These are phyloP conservation scores for Nadsonia starkeyi-henricii DNA, from an alignment of 1,139 yeast genomes.

Conservation along the genomic window DNA sequence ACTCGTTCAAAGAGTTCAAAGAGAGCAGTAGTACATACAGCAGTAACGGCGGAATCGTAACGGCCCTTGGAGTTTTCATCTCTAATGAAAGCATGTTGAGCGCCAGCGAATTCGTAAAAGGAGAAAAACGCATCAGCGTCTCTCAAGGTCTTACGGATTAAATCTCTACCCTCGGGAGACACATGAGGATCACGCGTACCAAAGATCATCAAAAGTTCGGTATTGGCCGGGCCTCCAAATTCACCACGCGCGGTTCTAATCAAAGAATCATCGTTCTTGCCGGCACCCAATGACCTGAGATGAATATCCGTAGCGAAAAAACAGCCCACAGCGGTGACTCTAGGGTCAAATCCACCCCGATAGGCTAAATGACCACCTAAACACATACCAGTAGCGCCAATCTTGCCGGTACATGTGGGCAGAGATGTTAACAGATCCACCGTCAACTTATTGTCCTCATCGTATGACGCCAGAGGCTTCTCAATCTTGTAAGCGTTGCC, in stretches of 20 bases:
- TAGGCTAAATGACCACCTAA: constrained; percentile 76
- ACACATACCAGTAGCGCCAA: constrained; percentile 82
- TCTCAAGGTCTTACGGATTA: constrained; percentile 51
- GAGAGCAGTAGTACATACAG: constrained; percentile 52
- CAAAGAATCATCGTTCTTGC: constrained; percentile 47
- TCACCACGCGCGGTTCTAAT: constrained; percentile 36
- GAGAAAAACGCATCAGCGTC: constrained; percentile 49
- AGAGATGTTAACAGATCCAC: constrained; percentile 46
- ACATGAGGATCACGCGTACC: constrained; percentile 76
- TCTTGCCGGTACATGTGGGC: constrained; percentile 54
- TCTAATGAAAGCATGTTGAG: constrained; percentile 72
- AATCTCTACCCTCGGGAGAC: constrained; percentile 63
- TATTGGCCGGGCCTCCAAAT: constrained; percentile 25
- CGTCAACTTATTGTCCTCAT: constrained; percentile 55
- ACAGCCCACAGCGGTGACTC: constrained; percentile 56
- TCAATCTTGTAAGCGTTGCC: constrained; percentile 57
- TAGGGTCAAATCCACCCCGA: constrained; percentile 52
- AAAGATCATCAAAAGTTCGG: constrained; percentile 54
- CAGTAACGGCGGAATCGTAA: constrained; percentile 63
- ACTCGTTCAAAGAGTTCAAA: constrained; percentile 57
- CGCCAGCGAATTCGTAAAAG: constrained; percentile 62
- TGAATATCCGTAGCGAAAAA: constrained; percentile 79
- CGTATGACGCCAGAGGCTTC: constrained; percentile 59
- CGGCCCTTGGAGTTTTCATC: constrained; percentile 70
- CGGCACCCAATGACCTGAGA: constrained; percentile 47